Conservation (phyloP, 331 rosid species). For the Malus hybrid region DNA sequence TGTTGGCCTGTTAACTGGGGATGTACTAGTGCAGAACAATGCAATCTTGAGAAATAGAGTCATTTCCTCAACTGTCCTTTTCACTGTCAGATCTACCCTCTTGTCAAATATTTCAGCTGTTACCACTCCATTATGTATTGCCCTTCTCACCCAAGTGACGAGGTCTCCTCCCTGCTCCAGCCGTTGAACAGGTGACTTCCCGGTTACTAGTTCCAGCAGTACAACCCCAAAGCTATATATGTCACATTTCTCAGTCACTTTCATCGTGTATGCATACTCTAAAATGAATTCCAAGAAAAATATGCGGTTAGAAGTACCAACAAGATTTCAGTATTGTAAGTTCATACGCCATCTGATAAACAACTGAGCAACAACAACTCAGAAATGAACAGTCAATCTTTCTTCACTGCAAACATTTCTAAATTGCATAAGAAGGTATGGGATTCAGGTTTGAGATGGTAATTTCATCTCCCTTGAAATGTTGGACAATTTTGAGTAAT, state of each 20-base stretch:
- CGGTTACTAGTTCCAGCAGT: constrained; percentile 55
- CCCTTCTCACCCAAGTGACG: constrained; percentile 56
- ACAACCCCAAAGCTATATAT: constrained; percentile 77
- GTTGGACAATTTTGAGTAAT: neutral
- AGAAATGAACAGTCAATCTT: neutral
- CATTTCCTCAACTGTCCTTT: constrained; percentile 51
- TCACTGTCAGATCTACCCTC: constrained; percentile 37
- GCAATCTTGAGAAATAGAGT: constrained; percentile 68
- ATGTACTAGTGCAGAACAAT: constrained; percentile 59
- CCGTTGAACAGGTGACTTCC: constrained; percentile 67
- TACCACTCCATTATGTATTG: constrained; percentile 32
- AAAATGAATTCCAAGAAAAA: constrained; percentile 2
- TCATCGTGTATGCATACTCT: constrained; percentile 82
- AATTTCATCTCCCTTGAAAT: neutral
- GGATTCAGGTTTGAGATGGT: neutral
- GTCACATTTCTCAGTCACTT: constrained; percentile 77
- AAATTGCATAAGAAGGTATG: neutral
- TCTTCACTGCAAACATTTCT: neutral
- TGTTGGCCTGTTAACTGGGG: constrained; percentile 73
- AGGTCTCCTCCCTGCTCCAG: constrained; percentile 73
- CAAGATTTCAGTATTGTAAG: neutral
- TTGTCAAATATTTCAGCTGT: constrained; percentile 51
- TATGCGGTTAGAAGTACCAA: neutral
- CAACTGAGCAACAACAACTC: neutral
- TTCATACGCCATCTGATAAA: neutral